Percentiles rank a stretch among this genome's conserved stretches.
Evolutionary conservation across 495 filamentous ascomycete species (phyloP).

Genomic region (Penicillium cosmopolitanum): DNA sequence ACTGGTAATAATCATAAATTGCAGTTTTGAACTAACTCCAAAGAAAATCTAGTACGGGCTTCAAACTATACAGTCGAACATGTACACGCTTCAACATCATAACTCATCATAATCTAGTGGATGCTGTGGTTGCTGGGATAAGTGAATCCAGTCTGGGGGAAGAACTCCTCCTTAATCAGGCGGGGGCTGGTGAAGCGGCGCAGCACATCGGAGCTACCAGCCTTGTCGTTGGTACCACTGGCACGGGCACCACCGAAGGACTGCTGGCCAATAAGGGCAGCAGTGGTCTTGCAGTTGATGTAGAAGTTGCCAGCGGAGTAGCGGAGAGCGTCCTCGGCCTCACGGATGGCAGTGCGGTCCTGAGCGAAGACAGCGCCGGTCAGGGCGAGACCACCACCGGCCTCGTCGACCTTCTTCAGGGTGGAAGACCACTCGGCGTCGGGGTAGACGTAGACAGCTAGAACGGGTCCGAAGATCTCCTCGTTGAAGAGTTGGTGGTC

Average conservation of each 20-base stretch:
- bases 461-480: slow-evolving; percentile 79
- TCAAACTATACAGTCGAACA: slow-evolving; percentile 6
- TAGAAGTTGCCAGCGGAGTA: slow-evolving; percentile 88
- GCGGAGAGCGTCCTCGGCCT: slow-evolving; percentile 73
- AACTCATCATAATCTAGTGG: slow-evolving; percentile 24
- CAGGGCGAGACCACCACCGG: slow-evolving; percentile 68
- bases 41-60: slow-evolving; percentile 3
- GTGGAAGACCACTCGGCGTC: slow-evolving; percentile 59
- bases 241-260: slow-evolving; percentile 76
- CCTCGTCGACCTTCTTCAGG: slow-evolving; percentile 60
- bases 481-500: slow-evolving; percentile 67
- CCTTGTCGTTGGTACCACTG: slow-evolving; percentile 84
- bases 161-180: slow-evolving; percentile 82
- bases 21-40: slow-evolving; percentile 4
- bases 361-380: slow-evolving; percentile 78
- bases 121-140: slow-evolving; percentile 82
- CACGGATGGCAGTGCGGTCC: slow-evolving; percentile 66
- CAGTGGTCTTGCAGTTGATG: slow-evolving; percentile 84
- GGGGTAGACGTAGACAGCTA: slow-evolving; percentile 72
- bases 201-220: slow-evolving; percentile 68
- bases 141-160: slow-evolving; percentile 56
- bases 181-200: slow-evolving; percentile 72
- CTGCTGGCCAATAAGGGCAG: slow-evolving; percentile 81
- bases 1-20: not conserved
- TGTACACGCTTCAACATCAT: slow-evolving; percentile 1